Conservation (phyloP, 306 rosid species). For the Fragaria ananassa region DNA sequence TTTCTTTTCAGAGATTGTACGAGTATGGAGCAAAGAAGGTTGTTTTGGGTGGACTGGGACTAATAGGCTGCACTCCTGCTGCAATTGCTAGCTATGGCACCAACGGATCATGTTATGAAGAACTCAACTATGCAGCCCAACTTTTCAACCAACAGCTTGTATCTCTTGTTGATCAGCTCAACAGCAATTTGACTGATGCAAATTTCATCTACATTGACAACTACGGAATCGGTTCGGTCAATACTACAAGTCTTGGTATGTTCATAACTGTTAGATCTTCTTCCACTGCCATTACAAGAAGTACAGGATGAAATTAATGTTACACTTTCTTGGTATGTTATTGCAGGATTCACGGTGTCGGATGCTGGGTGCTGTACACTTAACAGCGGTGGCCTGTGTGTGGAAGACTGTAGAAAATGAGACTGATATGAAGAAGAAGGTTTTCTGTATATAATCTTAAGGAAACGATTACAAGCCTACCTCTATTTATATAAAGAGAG, state of each 20-base stretch:
- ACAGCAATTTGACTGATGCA: conserved; percentile 28
- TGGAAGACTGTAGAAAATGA: too few species aligned
- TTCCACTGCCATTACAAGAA: background rate
- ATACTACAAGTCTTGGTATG: conserved; percentile 11
- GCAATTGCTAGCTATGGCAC: conserved; percentile 22
- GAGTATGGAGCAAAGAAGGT: conserved; percentile 58
- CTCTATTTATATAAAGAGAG: too few species aligned
- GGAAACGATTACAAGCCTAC: too few species aligned
- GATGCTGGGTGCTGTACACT: conserved; percentile 33
- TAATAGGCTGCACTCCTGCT: conserved; percentile 53
- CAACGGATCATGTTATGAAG: conserved; percentile 35
- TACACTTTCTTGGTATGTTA: background rate
- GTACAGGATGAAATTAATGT: background rate
- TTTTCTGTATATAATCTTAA: too few species aligned
- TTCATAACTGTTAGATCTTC: background rate
- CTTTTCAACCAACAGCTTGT: conserved; percentile 42
- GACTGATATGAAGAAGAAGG: too few species aligned
- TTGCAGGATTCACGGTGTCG: conserved; percentile 35
- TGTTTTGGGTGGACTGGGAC: conserved; percentile 40
- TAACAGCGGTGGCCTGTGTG: conserved; percentile 29
- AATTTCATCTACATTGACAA: conserved; percentile 35
- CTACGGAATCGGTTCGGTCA: background rate
- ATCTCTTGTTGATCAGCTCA: conserved; percentile 34
- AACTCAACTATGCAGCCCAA: conserved; percentile 23
- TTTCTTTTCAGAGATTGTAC: conserved; percentile 7